phyloP scores from a whole-genome alignment of 345 rosid genomes.

The Salix suchowensis region DNA sequence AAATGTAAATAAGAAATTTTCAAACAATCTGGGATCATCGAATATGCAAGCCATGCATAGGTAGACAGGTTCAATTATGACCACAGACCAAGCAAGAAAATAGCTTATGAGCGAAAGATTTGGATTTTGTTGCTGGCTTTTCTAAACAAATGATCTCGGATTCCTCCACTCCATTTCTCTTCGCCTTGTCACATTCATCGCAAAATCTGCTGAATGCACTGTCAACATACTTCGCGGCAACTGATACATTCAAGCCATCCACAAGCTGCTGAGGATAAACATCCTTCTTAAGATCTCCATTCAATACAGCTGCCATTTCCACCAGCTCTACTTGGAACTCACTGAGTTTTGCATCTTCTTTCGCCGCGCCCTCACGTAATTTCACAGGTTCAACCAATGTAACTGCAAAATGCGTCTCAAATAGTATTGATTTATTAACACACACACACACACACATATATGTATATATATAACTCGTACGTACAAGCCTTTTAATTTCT shows the following conservation, averaged over 20 bases:
- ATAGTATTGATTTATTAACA: not conserved
- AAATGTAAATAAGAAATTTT: too few relatives aligned
- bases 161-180: constrained; percentile 37
- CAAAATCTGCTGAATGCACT: constrained; percentile 40
- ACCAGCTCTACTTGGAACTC: constrained; percentile 73
- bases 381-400: constrained; percentile 43
- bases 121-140: constrained; percentile 6
- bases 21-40: too few relatives aligned
- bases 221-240: constrained; percentile 46
- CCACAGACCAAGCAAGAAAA: constrained; percentile 59
- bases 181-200: constrained; percentile 41
- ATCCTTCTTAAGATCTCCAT: constrained; percentile 51
- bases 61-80: not conserved
- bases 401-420: constrained; percentile 25
- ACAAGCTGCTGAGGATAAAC: constrained; percentile 46
- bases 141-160: constrained; percentile 22
- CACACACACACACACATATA: not conserved
- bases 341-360: constrained; percentile 45
- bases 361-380: constrained; percentile 32
- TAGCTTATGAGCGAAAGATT: constrained; percentile 33
- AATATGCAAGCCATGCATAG: too few relatives aligned
- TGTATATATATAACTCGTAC: not conserved
- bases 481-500: not conserved
- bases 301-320: constrained; percentile 53
- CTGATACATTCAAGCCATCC: constrained; percentile 51